These are phyloP conservation scores for Clonostachys chloroleuca DNA, from an alignment of 2,329 filamentous ascomycete genomes.

Conservation along the genomic window DNA sequence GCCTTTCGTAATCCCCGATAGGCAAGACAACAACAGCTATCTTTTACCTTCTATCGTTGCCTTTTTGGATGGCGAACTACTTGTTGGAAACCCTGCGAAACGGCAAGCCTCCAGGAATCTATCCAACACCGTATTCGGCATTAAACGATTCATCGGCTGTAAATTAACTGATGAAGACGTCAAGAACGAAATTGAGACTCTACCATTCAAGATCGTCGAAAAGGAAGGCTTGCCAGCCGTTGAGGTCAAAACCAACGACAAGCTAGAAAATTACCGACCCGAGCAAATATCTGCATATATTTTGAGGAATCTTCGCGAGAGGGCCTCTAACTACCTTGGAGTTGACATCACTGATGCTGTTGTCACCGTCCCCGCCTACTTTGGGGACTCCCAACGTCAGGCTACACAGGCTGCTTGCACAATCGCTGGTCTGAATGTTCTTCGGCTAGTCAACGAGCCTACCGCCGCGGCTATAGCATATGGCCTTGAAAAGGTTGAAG, in stretches of 20 bases:
- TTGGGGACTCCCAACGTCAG: constrained; percentile 98
- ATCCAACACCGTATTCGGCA: constrained; percentile 91
- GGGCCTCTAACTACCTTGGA: constrained; percentile 91
- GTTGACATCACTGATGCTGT: constrained; percentile 94
- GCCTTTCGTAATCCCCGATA: constrained; percentile 82
- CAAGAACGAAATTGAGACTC: constrained; percentile 99
- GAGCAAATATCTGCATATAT: constrained; percentile 98
- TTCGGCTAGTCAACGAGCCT: constrained; percentile 99
- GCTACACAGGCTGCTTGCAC: constrained; percentile 98
- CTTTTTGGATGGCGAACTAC: constrained; percentile 94
- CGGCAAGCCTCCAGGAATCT: constrained; percentile 99
- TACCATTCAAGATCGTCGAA: constrained; percentile 94
- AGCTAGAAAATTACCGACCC: constrained; percentile 89
- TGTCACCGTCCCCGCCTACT: constrained; percentile 95
- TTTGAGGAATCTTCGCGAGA: constrained; percentile 96
- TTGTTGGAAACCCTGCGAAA: constrained; percentile 97
- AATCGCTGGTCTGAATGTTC: constrained; percentile 95
- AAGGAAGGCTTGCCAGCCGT: constrained; percentile 85
- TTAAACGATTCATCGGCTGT: constrained; percentile 96
- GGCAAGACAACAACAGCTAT: constrained; percentile 73
- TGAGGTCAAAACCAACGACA: constrained; percentile 95
- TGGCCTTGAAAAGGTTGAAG: constrained; percentile 70
- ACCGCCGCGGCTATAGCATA: constrained; percentile 97
- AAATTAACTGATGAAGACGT: constrained; percentile 91
- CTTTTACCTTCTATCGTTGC: constrained; percentile 68